These are phyloP conservation scores for Pleurotus giganteus DNA, from an alignment of 768 basidiomycete species.

Conservation along the genomic window DNA sequence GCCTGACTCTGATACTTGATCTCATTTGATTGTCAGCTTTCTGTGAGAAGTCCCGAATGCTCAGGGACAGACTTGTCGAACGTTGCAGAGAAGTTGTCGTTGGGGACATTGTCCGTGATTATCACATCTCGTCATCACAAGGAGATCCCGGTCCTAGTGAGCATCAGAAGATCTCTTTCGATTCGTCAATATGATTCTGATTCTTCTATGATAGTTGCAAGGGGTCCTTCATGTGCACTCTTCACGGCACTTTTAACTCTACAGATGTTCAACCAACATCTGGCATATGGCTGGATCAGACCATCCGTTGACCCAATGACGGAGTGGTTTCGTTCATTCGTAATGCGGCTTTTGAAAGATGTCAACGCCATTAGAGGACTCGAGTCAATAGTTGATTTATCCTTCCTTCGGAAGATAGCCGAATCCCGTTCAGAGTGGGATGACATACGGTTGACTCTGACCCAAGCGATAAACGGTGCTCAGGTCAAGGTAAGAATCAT, in stretches of 20 bases:
- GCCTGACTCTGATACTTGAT: conserved; percentile 1
- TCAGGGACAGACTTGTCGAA: conserved; percentile 47
- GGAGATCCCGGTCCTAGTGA: background rate
- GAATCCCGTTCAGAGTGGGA: conserved; percentile 29
- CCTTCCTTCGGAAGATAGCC: conserved; percentile 44
- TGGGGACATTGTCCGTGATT: conserved; percentile 27
- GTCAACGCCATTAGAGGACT: background rate
- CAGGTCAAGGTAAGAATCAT: conserved; percentile 24
- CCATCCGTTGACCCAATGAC: background rate
- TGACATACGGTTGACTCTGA: conserved; percentile 23
- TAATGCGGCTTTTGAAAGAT: background rate
- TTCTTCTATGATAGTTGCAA: conserved; percentile 3
- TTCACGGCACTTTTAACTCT: conserved; percentile 54
- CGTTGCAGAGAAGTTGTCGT: conserved; percentile 54
- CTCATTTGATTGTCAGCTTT: conserved; percentile 40
- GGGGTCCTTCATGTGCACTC: conserved; percentile 35
- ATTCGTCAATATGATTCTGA: background rate
- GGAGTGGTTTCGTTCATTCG: conserved; percentile 6
- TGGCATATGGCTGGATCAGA: conserved; percentile 41
- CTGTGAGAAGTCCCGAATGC: conserved; percentile 32
- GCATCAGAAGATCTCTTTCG: background rate
- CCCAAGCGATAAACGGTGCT: conserved; percentile 22
- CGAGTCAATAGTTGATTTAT: conserved; percentile 39
- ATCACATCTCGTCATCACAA: conserved; percentile 7
- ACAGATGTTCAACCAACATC: conserved; percentile 50